Conservation (phyloP, 768 basidiomycete genomes). For the Trametes coccinea region DNA sequence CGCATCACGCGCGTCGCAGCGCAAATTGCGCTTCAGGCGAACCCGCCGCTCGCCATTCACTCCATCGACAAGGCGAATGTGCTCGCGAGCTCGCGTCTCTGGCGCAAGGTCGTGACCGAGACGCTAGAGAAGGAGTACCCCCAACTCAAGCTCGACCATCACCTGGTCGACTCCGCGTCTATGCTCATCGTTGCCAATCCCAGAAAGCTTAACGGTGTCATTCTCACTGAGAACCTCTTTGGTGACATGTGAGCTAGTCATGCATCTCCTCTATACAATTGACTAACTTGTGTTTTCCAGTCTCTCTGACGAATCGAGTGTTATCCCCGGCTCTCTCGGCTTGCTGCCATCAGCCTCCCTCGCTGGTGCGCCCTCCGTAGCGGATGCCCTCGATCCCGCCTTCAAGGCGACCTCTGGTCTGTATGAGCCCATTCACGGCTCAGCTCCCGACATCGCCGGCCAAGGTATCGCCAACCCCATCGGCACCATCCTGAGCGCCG, state of each 20-base stretch:
- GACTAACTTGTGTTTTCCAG: slow-evolving; percentile 39
- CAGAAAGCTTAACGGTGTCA: slow-evolving; percentile 89
- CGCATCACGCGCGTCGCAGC: slow-evolving; percentile 96
- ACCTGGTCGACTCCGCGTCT: slow-evolving; percentile 92
- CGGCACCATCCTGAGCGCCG: slow-evolving; percentile 94
- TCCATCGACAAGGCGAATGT: slow-evolving; percentile 99
- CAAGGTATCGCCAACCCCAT: slow-evolving; percentile 90
- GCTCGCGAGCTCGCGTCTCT: slow-evolving; percentile 89
- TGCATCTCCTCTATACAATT: not conserved
- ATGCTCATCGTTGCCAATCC: slow-evolving; percentile 94
- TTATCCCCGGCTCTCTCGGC: slow-evolving; percentile 97
- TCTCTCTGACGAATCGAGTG: slow-evolving; percentile 93
- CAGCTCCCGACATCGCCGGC: slow-evolving; percentile 95
- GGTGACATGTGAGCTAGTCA: slow-evolving; percentile 83
- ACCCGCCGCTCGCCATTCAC: slow-evolving; percentile 87
- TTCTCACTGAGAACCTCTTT: slow-evolving; percentile 94
- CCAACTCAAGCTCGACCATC: slow-evolving; percentile 83
- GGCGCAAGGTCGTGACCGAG: slow-evolving; percentile 92
- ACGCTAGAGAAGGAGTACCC: slow-evolving; percentile 85
- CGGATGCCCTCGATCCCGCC: slow-evolving; percentile 44
- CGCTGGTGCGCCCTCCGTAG: slow-evolving; percentile 74
- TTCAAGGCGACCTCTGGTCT: slow-evolving; percentile 83
- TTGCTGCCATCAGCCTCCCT: slow-evolving; percentile 95
- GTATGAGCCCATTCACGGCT: slow-evolving; percentile 98
- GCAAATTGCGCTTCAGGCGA: slow-evolving; percentile 78